These are phyloP conservation scores for Saturnispora besseyi DNA, from an alignment of 805 yeast species.

Conservation along the genomic window DNA sequence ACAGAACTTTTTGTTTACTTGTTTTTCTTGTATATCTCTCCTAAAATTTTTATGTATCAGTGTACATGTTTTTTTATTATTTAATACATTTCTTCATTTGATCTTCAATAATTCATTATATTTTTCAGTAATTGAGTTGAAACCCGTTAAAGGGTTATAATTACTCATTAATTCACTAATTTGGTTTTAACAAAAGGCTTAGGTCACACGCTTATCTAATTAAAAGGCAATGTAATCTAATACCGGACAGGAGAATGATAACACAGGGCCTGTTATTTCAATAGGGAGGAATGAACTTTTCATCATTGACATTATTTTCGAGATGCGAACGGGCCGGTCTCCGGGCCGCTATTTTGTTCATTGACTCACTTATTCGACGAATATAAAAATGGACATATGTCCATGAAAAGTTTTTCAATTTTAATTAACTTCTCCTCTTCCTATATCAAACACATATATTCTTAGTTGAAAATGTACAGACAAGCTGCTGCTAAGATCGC, in stretches of 20 bases:
- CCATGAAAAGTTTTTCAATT: not conserved
- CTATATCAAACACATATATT: not conserved
- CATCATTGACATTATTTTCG: not conserved
- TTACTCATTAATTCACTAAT: too few relatives aligned
- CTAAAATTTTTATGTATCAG: too few relatives aligned
- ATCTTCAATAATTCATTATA: too few relatives aligned
- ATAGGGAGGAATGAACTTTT: not conserved
- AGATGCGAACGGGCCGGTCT: not conserved
- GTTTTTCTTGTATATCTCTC: too few relatives aligned
- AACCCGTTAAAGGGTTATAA: too few relatives aligned
- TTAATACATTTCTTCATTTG: too few relatives aligned
- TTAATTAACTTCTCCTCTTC: not conserved
- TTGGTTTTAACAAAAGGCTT: too few relatives aligned
- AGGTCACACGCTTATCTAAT: too few relatives aligned
- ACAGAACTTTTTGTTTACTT: too few relatives aligned
- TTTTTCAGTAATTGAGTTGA: too few relatives aligned
- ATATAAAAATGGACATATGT: not conserved
- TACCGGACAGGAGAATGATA: not conserved
- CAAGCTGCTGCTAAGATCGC: constrained; percentile 41
- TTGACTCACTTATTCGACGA: not conserved
- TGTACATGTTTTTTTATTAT: too few relatives aligned
- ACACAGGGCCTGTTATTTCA: not conserved
- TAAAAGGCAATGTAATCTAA: not conserved
- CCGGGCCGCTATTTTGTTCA: not conserved
- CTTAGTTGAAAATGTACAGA: constrained; percentile 27